phyloP scores from a whole-genome alignment of 345 rosid species.

The Capsella bursapastoris region DNA sequence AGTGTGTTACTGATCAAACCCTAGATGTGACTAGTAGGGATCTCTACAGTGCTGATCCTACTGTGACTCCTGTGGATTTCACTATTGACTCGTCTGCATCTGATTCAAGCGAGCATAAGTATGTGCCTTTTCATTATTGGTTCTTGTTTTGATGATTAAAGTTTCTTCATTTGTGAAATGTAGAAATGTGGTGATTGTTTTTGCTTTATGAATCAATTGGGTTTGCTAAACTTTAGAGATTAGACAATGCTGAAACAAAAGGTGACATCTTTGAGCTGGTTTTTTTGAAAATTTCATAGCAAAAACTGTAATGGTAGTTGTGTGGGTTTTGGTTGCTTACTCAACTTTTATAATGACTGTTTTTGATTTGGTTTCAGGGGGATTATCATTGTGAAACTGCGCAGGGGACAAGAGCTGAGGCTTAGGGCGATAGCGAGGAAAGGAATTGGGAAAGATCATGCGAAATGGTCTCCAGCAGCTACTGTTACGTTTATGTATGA shows the following conservation, averaged over 20 bases:
- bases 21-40: slow-evolving; percentile 91
- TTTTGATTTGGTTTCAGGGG: slow-evolving; percentile 59
- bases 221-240: neutral
- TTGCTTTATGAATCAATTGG: neutral
- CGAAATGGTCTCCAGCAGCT: slow-evolving; percentile 99
- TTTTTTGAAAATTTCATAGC: too few species aligned
- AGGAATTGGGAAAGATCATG: slow-evolving; percentile 98
- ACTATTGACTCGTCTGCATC: slow-evolving; percentile 51
- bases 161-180: neutral
- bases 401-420: slow-evolving; percentile 85
- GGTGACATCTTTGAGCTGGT: too few species aligned
- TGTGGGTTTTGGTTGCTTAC: neutral
- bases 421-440: slow-evolving; percentile 94
- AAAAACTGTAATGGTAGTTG: neutral
- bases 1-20: slow-evolving; percentile 82
- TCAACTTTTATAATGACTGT: neutral
- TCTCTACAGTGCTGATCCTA: slow-evolving; percentile 77
- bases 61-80: slow-evolving; percentile 86
- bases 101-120: slow-evolving; percentile 77
- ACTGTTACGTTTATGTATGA: slow-evolving; percentile 95
- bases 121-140: neutral
- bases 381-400: slow-evolving; percentile 82
- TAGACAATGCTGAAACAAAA: neutral
- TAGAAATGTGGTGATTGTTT: neutral
- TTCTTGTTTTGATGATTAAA: neutral